phyloP scores from a whole-genome alignment of 495 filamentous ascomycete genomes.

The Letharia columbiana region DNA sequence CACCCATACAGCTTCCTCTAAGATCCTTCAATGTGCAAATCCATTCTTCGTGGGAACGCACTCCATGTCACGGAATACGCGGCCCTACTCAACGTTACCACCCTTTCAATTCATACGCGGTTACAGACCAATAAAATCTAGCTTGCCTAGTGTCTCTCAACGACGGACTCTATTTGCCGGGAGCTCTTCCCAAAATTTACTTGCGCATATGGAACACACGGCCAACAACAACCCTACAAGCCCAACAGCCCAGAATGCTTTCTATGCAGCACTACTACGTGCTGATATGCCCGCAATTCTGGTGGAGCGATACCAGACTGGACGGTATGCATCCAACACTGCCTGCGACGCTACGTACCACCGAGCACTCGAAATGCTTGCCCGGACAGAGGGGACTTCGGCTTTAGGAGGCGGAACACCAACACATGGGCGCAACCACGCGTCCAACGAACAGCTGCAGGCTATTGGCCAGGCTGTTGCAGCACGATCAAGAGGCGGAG shows the following conservation, averaged over 20 bases:
- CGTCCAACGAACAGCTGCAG: constrained; percentile 56
- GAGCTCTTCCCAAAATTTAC: constrained; percentile 46
- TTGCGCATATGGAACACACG: constrained; percentile 70
- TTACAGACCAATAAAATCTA: constrained; percentile 9
- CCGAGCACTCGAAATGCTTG: constrained; percentile 61
- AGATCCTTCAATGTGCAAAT: constrained; percentile 25
- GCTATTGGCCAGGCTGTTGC: constrained; percentile 82
- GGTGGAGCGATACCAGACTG: constrained; percentile 77
- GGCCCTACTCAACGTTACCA: constrained; percentile 35
- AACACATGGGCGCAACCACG: constrained; percentile 29
- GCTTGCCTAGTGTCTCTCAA: constrained; percentile 26
- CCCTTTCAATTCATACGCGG: constrained; percentile 18
- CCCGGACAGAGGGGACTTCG: constrained; percentile 40
- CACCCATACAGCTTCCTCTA: constrained; percentile 16
- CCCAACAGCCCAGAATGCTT: constrained; percentile 78
- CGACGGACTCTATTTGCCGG: constrained; percentile 47
- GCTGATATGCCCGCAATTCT: constrained; percentile 90
- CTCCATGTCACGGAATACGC: constrained; percentile 24
- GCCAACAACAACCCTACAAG: constrained; percentile 87
- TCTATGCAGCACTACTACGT: constrained; percentile 83
- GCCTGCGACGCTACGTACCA: constrained; percentile 65
- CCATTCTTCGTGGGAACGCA: constrained; percentile 22
- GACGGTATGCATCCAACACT: constrained; percentile 70
- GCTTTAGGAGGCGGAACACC: constrained; percentile 27
- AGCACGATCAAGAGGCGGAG: constrained; percentile 60